A percentile compares a stretch with the other conserved stretches of the same genome.
Conservation (phyloP, 2,329 filamentous ascomycete species). For the Uncinocarpus reesii region DNA sequence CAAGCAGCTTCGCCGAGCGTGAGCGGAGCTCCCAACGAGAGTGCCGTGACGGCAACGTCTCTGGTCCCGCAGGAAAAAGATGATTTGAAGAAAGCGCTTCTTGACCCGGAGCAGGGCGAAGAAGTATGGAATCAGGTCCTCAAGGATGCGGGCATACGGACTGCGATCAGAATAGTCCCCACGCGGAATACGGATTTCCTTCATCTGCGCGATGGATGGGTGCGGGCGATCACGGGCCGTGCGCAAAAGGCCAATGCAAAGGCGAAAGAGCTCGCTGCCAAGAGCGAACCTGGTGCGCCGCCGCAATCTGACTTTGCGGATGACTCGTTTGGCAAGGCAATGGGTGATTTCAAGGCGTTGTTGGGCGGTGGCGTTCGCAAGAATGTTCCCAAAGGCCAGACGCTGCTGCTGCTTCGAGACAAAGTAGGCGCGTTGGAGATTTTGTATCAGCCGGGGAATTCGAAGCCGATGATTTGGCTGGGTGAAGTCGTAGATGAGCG, state of each 20-base stretch:
- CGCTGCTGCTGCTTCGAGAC: constrained; percentile 63
- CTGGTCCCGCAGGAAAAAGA: constrained; percentile 75
- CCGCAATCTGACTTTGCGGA: constrained; percentile 48
- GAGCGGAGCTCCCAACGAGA: constrained; percentile 30
- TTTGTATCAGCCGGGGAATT: constrained; percentile 48
- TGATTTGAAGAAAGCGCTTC: constrained; percentile 55
- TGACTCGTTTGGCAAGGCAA: constrained; percentile 62
- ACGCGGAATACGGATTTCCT: constrained; percentile 91
- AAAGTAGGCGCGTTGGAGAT: constrained; percentile 55
- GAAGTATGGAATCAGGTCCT: constrained; percentile 66
- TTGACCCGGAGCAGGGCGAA: constrained; percentile 59
- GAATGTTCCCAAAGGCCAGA: constrained; percentile 67
- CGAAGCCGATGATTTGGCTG: constrained; percentile 45
- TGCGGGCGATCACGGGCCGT: constrained; percentile 68
- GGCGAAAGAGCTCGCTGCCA: constrained; percentile 30
- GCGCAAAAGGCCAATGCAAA: constrained; percentile 49
- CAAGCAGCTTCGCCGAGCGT: constrained; percentile 44
- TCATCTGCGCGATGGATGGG: constrained; percentile 83
- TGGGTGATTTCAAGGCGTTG: constrained; percentile 69
- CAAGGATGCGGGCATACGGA: constrained; percentile 56
- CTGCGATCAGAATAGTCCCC: constrained; percentile 71
- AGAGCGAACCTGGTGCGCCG: constrained; percentile 39
- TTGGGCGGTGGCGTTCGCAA: constrained; percentile 60
- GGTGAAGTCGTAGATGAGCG: constrained; percentile 70
- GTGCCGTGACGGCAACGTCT: constrained; percentile 62